These are phyloP conservation scores for Entonaema liquescens DNA, from an alignment of 495 filamentous ascomycete genomes.

Conservation along the genomic window DNA sequence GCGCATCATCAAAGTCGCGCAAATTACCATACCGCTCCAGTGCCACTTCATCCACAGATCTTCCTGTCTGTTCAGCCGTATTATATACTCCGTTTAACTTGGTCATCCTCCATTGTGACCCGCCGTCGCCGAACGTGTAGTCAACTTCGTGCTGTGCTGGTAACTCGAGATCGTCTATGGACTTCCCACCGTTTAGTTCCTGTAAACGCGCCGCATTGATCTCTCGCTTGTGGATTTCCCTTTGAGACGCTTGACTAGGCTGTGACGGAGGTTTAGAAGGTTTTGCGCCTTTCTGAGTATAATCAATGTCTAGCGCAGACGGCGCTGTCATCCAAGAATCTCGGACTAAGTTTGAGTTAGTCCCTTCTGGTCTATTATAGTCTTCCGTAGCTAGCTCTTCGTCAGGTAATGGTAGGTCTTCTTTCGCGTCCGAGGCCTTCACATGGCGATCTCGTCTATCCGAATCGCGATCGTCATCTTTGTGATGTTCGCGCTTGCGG, in stretches of 20 bases:
- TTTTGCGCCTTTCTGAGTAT: constrained; percentile 72
- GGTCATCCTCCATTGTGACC: constrained; percentile 94
- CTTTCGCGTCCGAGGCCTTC: constrained; percentile 58
- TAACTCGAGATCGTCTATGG: constrained; percentile 54
- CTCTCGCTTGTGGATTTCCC: constrained; percentile 82
- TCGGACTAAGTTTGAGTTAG: constrained; percentile 51
- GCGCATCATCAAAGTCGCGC: constrained; percentile 87
- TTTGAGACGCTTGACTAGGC: constrained; percentile 71
- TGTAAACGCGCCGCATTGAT: constrained; percentile 74
- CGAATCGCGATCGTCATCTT: constrained; percentile 35
- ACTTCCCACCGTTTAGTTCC: constrained; percentile 59
- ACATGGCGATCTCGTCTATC: constrained; percentile 42
- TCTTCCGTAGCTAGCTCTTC: constrained; percentile 51
- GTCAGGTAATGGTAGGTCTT: constrained; percentile 56
- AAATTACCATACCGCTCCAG: constrained; percentile 82
- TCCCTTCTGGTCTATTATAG: constrained; percentile 8
- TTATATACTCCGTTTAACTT: constrained; percentile 88
- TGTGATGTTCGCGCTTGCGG: constrained; percentile 42
- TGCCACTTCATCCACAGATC: constrained; percentile 80
- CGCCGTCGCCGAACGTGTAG: constrained; percentile 90
- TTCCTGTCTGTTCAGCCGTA: constrained; percentile 75
- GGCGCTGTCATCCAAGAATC: constrained; percentile 97
- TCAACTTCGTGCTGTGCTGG: constrained; percentile 70
- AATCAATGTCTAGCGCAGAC: constrained; percentile 81
- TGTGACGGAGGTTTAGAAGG: constrained; percentile 55